Conservation (phyloP, 805 yeast genomes). For the Jamesozyma spencerorum region DNA sequence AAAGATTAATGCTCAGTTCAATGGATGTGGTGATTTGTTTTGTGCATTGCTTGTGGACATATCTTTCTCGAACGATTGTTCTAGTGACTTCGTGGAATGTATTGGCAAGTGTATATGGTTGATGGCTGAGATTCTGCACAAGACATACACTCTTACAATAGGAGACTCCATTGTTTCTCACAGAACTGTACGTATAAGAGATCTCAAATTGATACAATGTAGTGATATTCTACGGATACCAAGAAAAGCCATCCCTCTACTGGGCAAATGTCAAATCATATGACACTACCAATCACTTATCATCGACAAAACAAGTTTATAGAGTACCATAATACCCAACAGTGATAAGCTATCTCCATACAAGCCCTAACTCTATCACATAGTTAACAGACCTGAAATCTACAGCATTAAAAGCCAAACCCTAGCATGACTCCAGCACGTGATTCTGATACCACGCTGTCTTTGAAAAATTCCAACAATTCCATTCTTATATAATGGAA, state of each 20-base stretch:
- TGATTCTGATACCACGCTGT: too few species aligned
- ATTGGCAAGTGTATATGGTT: conserved; percentile 34
- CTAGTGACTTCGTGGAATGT: conserved; percentile 16
- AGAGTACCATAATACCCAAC: too few species aligned
- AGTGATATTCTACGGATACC: conserved; percentile 18
- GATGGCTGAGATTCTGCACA: conserved; percentile 35
- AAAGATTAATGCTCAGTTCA: conserved; percentile 49
- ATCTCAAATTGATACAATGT: conserved; percentile 38
- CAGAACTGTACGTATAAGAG: conserved; percentile 27
- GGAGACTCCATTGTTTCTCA: conserved; percentile 1
- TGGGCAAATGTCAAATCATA: background rate
- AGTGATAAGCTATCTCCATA: too few species aligned
- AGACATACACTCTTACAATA: conserved; percentile 31
- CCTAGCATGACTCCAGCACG: too few species aligned
- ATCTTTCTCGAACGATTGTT: conserved; percentile 27
- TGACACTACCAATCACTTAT: background rate
- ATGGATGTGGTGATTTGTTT: conserved; percentile 71
- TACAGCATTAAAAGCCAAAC: too few species aligned
- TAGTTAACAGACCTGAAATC: too few species aligned
- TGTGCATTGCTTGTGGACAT: conserved; percentile 50
- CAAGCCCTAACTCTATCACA: too few species aligned
- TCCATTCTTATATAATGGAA: too few species aligned
- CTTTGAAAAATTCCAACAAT: too few species aligned
- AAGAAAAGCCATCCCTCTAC: background rate
- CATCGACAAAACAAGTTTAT: background rate